Evolutionary conservation across 129 eudicot species (phyloP), one percentile per base, ranked within the genome.

Genomic region (Tagetes patula): DNA sequence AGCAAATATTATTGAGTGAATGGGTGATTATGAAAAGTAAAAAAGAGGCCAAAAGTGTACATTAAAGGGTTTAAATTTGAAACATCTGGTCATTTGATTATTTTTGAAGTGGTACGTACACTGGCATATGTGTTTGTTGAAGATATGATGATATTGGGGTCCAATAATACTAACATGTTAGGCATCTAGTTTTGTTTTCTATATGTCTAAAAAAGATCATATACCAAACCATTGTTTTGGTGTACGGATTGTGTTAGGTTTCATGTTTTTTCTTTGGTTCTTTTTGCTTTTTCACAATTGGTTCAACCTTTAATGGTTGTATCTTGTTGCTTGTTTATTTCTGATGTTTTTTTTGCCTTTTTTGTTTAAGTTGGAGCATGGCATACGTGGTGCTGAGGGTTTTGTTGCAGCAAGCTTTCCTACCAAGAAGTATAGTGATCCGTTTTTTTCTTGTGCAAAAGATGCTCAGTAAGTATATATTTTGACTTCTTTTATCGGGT

Each of bases 381-480:
- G 98, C 58, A 38, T 83, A 41, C 96, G 84, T 59, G 96, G 96
- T 27, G 83, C 86, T 59, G 96, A 93, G 73, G 90, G 88, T 43
- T 80, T 80, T 42, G 85, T 78, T 45, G 84, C 83, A 46, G 96
- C 95, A 77, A 89, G 83, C 71, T 93, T 93, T 54, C 96, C 98
- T 30, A 85, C 87, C 37, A 87, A 87, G 86, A 89, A 89, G 83
- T 93, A 82, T 68, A 79, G 87, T 61, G 96, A 93, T 64, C 79
- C 86, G 31, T 82, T 78, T 79, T 84, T 86, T 73, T 71, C 90
- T 6, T 81, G 86, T 10, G 75, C 78, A 63, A 92, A 87, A 78
- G 87, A 82, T 84, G 82, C 95, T 77, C 98, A 90, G 97, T 91
- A 86, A 82, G 95, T 84, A 64, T 1, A 59, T 33, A 11, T 47